A percentile compares a stretch with the other conserved stretches of the same genome.
phyloP scores from a whole-genome alignment of 345 rosid species.

The Populus davidiana region DNA sequence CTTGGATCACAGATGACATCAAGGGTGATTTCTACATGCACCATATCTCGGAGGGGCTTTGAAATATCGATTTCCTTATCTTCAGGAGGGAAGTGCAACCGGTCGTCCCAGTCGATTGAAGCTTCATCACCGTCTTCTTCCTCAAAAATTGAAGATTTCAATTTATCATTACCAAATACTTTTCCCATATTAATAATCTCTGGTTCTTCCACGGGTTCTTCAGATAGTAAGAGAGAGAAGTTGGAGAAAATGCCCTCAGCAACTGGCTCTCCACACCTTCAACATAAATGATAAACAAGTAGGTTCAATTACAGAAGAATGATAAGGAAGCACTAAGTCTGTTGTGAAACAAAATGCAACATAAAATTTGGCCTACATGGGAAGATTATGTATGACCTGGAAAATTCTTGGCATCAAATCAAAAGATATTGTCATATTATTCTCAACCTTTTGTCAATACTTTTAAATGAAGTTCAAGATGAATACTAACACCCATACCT shows the following conservation, averaged over 20 bases:
- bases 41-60: constrained; percentile 71
- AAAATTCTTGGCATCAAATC: too few relatives aligned
- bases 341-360: too few relatives aligned
- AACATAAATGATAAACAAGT: constrained; percentile 7
- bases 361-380: too few relatives aligned
- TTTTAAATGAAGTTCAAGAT: too few relatives aligned
- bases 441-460: too few relatives aligned
- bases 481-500: too few relatives aligned
- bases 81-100: constrained; percentile 62
- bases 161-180: constrained; percentile 35
- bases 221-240: constrained; percentile 63
- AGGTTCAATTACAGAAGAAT: background rate
- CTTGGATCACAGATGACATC: constrained; percentile 58
- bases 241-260: constrained; percentile 72
- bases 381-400: too few relatives aligned
- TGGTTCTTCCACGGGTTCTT: constrained; percentile 69
- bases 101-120: constrained; percentile 74
- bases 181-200: constrained; percentile 57
- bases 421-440: too few relatives aligned
- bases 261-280: constrained; percentile 72
- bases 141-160: constrained; percentile 18
- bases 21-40: constrained; percentile 73
- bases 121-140: constrained; percentile 49
- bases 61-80: constrained; percentile 77
- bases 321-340: background rate